These are phyloP conservation scores for Brassica incana DNA, from an alignment of 345 rosid genomes.

Conservation along the genomic window DNA sequence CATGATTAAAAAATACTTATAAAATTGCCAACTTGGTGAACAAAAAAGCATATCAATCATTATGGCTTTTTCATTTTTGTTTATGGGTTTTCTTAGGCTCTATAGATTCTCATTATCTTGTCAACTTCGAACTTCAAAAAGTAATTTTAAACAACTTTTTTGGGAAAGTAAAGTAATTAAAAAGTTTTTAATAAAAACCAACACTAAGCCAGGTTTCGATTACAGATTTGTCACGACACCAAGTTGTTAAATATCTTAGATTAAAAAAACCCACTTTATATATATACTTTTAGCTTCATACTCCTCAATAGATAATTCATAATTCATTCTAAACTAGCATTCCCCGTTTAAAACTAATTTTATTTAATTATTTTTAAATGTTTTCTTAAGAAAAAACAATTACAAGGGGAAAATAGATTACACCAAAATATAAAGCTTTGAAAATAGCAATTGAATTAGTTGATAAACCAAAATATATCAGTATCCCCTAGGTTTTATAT, in stretches of 20 bases:
- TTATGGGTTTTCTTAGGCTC: slow-evolving; percentile 24
- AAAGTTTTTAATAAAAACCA: not conserved
- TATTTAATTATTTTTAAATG: too few relatives aligned
- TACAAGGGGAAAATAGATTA: too few relatives aligned
- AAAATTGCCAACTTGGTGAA: slow-evolving; percentile 33
- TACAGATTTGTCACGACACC: slow-evolving; percentile 13
- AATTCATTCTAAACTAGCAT: not conserved
- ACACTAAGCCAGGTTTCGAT: slow-evolving; percentile 26
- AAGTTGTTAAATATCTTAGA: slow-evolving; percentile 7
- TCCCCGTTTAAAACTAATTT: not conserved
- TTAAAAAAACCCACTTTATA: slow-evolving; percentile 13
- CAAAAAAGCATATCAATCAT: slow-evolving; percentile 42
- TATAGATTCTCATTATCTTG: slow-evolving; percentile 39
- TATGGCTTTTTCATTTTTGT: slow-evolving; percentile 37
- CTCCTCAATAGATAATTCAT: slow-evolving; percentile 1
- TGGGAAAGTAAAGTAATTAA: not conserved
- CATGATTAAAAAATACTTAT: not conserved
- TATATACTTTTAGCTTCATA: slow-evolving; percentile 17
- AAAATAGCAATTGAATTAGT: too few relatives aligned
- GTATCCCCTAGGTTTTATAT: too few relatives aligned
- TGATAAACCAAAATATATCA: too few relatives aligned
- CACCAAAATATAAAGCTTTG: too few relatives aligned
- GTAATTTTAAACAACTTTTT: slow-evolving; percentile 1
- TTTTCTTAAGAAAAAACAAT: too few relatives aligned
- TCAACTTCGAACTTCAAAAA: slow-evolving; percentile 31